phyloP scores from a whole-genome alignment of 352 stramenopile genomes.

The Globisporangium echinulatum region DNA sequence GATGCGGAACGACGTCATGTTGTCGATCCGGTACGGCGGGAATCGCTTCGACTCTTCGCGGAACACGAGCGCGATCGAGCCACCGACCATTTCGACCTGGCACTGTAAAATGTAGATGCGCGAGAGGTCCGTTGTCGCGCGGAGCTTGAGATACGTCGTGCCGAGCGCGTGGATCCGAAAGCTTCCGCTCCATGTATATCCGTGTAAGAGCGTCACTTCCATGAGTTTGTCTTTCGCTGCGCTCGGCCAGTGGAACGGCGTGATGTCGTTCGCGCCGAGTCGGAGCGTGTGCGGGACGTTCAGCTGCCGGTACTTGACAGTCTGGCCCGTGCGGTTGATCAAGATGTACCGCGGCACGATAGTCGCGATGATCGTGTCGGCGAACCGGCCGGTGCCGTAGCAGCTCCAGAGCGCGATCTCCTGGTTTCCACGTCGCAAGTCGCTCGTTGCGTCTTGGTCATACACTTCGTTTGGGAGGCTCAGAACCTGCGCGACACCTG shows the following conservation, averaged over 20 bases:
- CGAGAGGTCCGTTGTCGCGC: slow-evolving; percentile 54
- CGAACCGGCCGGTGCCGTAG: slow-evolving; percentile 76
- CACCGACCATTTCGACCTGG: slow-evolving; percentile 81
- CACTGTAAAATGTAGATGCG: slow-evolving; percentile 87
- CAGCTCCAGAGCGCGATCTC: slow-evolving; percentile 83
- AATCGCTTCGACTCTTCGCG: slow-evolving; percentile 81
- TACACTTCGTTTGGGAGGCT: slow-evolving; percentile 70
- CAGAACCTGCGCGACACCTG: slow-evolving; percentile 80
- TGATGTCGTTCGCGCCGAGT: slow-evolving; percentile 63
- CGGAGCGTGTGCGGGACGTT: slow-evolving; percentile 70
- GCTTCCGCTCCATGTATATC: slow-evolving; percentile 80
- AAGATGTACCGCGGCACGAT: slow-evolving; percentile 84
- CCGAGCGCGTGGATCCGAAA: slow-evolving; percentile 83
- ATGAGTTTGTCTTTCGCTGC: slow-evolving; percentile 68
- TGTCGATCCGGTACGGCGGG: slow-evolving; percentile 88
- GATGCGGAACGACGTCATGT: slow-evolving; percentile 88
- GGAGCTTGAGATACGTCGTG: slow-evolving; percentile 84
- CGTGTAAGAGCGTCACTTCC: slow-evolving; percentile 78
- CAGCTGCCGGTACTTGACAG: slow-evolving; percentile 81
- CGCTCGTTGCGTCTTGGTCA: slow-evolving; percentile 50
- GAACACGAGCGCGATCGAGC: slow-evolving; percentile 81
- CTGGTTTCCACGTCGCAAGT: slow-evolving; percentile 59
- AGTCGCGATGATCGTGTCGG: slow-evolving; percentile 82
- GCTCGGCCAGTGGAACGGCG: slow-evolving; percentile 84
- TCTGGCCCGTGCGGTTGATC: slow-evolving; percentile 81